phyloP scores from a whole-genome alignment of 2,329 filamentous ascomycete genomes.

The Stenocarpella maydis region DNA sequence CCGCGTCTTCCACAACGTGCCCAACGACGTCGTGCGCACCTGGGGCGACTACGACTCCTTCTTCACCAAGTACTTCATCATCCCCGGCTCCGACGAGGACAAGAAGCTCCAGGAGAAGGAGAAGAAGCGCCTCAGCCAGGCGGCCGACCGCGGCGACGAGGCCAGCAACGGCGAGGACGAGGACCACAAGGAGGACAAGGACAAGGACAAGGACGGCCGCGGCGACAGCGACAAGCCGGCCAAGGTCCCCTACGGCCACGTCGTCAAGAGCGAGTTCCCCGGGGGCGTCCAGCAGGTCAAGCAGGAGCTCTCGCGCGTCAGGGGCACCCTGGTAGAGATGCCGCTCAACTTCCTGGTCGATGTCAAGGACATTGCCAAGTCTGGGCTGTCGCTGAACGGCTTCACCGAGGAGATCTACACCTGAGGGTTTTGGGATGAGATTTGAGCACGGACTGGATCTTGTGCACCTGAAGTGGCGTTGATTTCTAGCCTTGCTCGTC shows the following conservation, averaged over 20 bases:
- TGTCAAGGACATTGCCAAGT: constrained; percentile 83
- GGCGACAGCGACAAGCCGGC: constrained; percentile 48
- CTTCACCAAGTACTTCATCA: constrained; percentile 72
- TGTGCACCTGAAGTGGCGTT: constrained; percentile 22
- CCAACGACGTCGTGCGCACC: constrained; percentile 70
- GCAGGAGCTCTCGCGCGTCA: constrained; percentile 70
- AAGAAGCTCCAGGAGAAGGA: constrained; percentile 49
- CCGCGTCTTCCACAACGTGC: constrained; percentile 82
- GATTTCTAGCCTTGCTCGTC: constrained; percentile 23
- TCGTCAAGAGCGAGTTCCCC: constrained; percentile 80
- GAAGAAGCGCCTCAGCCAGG: constrained; percentile 36
- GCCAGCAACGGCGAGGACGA: constrained; percentile 54
- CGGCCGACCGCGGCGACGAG: constrained; percentile 38
- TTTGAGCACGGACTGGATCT: not conserved
- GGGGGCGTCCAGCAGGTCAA: constrained; percentile 78
- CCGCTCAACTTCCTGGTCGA: constrained; percentile 86
- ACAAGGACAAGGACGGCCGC: constrained; percentile 51
- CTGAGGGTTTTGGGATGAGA: constrained; percentile 37
- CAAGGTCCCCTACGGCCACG: constrained; percentile 85
- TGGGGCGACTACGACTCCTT: constrained; percentile 80
- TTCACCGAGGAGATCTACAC: constrained; percentile 80
- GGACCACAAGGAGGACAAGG: constrained; percentile 46
- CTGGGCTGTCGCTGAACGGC: constrained; percentile 76
- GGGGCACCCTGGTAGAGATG: constrained; percentile 86
- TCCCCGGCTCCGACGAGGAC: constrained; percentile 54